Conservation (phyloP, 805 yeast species). For the Teunomyces stri region DNA sequence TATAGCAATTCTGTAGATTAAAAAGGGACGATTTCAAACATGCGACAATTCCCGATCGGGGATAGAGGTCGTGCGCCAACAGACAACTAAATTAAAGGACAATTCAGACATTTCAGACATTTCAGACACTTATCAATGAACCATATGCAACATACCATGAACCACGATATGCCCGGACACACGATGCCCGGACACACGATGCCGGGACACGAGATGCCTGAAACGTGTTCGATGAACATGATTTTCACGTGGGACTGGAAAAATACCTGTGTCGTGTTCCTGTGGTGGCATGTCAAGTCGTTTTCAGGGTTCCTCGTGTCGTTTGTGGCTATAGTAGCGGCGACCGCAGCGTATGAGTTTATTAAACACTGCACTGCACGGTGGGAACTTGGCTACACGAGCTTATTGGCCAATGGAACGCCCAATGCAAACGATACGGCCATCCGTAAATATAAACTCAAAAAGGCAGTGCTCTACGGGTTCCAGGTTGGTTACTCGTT, state of each 20-base stretch:
- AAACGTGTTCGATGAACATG: constrained; percentile 65
- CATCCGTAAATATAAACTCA: constrained; percentile 19
- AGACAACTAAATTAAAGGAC: too few species aligned
- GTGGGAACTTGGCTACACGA: constrained; percentile 24
- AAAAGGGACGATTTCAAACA: too few species aligned
- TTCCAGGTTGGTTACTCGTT: constrained; percentile 68
- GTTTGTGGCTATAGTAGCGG: constrained; percentile 43
- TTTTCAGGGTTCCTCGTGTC: constrained; percentile 50
- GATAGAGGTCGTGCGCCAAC: too few species aligned
- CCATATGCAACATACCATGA: constrained; percentile 8
- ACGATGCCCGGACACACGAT: constrained; percentile 20
- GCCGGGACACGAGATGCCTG: constrained; percentile 25
- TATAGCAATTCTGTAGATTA: too few species aligned
- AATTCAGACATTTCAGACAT: too few species aligned
- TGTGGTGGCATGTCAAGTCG: constrained; percentile 76
- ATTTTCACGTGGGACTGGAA: constrained; percentile 75
- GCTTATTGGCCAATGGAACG: constrained; percentile 7
- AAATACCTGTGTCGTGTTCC: constrained; percentile 68
- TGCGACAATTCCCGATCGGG: too few species aligned
- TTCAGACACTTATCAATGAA: background rate
- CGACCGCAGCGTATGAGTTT: constrained; percentile 63
- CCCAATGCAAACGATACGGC: constrained; percentile 5
- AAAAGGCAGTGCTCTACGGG: constrained; percentile 52
- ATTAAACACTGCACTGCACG: constrained; percentile 28
- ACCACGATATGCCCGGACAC: constrained; percentile 12